Percentiles rank a stretch among this genome's conserved stretches.
Evolutionary conservation across 257 asterid genomes (phyloP).

Genomic region (Fraxinus anomala): DNA sequence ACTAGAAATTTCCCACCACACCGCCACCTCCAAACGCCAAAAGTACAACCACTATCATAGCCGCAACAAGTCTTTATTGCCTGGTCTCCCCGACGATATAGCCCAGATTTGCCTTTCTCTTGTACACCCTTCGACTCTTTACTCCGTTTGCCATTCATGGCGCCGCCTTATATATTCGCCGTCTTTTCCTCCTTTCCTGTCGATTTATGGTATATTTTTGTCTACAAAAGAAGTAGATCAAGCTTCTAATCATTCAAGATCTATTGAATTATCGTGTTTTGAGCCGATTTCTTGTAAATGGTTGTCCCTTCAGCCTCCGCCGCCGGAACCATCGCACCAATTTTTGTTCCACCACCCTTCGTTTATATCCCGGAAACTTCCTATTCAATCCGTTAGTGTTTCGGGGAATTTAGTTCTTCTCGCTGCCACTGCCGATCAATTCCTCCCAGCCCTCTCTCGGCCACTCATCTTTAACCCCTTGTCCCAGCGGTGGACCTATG

Average conservation of each 20-base stretch:
- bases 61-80: constrained; percentile 43
- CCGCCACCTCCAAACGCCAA: constrained; percentile 18
- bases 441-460: constrained; percentile 63
- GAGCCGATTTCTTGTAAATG: constrained; percentile 72
- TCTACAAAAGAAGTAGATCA: constrained; percentile 22
- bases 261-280: constrained; percentile 46
- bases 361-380: constrained; percentile 68
- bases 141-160: constrained; percentile 69
- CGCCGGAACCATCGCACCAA: constrained; percentile 24
- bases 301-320: constrained; percentile 52
- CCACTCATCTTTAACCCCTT: constrained; percentile 62
- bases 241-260: constrained; percentile 6
- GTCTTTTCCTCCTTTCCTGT: constrained; percentile 69
- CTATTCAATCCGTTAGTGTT: constrained; percentile 63
- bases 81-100: constrained; percentile 73
- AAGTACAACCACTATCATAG: constrained; percentile 31
- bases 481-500: constrained; percentile 44
- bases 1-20: neutral
- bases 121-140: constrained; percentile 55
- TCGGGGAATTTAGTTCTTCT: constrained; percentile 58
- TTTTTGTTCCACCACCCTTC: constrained; percentile 75
- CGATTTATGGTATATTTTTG: constrained; percentile 53
- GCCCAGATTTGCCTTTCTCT: constrained; percentile 63
- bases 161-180: constrained; percentile 74
- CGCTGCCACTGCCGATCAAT: constrained; percentile 68